These are phyloP conservation scores for Mentha longifolia DNA, from an alignment of 257 asterid species.

Conservation along the genomic window DNA sequence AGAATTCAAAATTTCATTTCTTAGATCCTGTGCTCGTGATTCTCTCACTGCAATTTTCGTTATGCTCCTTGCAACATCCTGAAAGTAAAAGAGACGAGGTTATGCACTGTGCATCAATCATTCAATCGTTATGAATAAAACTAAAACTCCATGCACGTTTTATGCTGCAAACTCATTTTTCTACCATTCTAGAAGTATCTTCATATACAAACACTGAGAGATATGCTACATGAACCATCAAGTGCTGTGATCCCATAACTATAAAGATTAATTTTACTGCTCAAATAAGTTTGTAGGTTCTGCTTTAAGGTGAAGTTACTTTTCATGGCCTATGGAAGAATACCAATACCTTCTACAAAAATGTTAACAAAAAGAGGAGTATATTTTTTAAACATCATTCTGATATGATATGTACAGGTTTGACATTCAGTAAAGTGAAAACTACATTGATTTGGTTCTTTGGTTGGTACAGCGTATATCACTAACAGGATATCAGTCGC, in stretches of 20 bases:
- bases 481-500: neutral
- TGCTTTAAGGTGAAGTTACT: neutral
- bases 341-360: neutral
- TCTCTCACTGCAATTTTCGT: slow-evolving; percentile 82
- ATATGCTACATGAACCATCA: neutral
- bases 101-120: slow-evolving; percentile 20
- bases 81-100: slow-evolving; percentile 33
- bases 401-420: neutral
- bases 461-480: neutral
- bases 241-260: neutral
- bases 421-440: neutral
- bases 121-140: slow-evolving; percentile 18
- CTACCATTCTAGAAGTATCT: neutral
- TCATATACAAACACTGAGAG: neutral
- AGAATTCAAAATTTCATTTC: slow-evolving; percentile 94
- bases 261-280: neutral
- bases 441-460: neutral
- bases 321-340: neutral
- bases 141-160: neutral
- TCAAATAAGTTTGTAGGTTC: no score
- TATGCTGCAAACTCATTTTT: neutral
- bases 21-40: slow-evolving; percentile 87
- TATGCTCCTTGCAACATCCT: slow-evolving; percentile 94
- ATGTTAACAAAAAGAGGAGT: slow-evolving; percentile 3
- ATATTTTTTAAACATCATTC: no score